A percentile compares a stretch with the other conserved stretches of the same genome.
Evolutionary conservation across 768 basidiomycete species (phyloP).

Genomic region (Mycena rosella): DNA sequence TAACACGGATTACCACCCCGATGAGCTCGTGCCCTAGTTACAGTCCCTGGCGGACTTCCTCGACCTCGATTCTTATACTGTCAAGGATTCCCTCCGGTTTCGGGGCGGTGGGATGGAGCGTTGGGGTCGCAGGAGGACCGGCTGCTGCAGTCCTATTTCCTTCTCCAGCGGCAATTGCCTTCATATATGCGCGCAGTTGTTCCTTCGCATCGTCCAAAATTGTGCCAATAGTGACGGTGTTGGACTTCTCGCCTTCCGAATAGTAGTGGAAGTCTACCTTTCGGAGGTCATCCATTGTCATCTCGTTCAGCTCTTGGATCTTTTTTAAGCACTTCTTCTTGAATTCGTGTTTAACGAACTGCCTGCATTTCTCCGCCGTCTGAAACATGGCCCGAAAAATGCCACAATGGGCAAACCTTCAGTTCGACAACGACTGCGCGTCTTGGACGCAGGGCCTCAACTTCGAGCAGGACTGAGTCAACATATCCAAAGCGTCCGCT

Average conservation of each 20-base stretch:
- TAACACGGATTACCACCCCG: too few species aligned
- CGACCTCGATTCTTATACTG: too few species aligned
- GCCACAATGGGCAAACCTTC: too few species aligned
- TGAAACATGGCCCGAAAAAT: neutral
- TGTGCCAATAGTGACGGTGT: neutral
- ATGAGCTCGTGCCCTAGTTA: too few species aligned
- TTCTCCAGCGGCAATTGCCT: constrained; percentile 9
- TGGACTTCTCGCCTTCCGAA: neutral
- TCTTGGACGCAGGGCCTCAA: too few species aligned
- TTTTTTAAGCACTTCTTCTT: neutral
- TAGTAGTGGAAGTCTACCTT: neutral
- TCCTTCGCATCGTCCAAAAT: neutral
- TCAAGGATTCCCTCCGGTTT: too few species aligned
- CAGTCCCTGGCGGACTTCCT: too few species aligned
- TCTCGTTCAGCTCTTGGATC: neutral
- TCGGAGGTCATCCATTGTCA: neutral
- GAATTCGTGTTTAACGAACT: neutral
- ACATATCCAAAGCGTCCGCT: neutral
- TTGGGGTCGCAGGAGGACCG: too few species aligned
- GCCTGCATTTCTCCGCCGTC: neutral
- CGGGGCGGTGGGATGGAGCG: too few species aligned
- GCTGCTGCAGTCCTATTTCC: too few species aligned
- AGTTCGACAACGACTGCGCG: too few species aligned
- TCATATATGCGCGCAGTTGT: constrained; percentile 11
- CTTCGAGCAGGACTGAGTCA: too few species aligned